A percentile compares a stretch with the other conserved stretches of the same genome.
Conservation (phyloP, 2,329 filamentous ascomycete genomes). For the Pseudogymnoascus sp. region DNA sequence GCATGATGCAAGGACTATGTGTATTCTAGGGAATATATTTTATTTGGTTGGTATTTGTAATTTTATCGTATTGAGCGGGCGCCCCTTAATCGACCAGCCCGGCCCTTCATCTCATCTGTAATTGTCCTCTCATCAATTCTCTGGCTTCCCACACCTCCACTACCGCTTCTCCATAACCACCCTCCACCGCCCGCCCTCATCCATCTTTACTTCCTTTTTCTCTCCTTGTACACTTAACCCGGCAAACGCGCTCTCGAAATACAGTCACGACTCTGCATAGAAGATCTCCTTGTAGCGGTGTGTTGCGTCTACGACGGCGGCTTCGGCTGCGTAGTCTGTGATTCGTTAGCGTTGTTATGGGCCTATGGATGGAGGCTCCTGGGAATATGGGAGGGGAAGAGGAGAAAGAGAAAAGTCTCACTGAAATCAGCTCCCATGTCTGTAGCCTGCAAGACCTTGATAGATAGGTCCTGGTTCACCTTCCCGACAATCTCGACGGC, state of each 20-base stretch:
- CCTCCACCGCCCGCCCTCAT: constrained; percentile 36
- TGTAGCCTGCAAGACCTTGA: constrained; percentile 61
- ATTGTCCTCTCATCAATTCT: background rate
- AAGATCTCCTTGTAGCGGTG: constrained; percentile 78
- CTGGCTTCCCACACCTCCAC: background rate
- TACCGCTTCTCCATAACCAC: constrained; percentile 20
- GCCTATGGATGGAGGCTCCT: background rate
- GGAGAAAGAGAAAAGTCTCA: constrained; percentile 9
- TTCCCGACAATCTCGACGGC: constrained; percentile 73
- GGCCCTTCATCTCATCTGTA: background rate
- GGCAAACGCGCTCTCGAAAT: constrained; percentile 11
- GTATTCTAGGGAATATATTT: background rate
- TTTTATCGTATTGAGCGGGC: background rate
- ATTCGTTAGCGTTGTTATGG: background rate
- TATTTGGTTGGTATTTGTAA: background rate
- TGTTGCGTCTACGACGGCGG: constrained; percentile 76
- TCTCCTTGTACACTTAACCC: background rate
- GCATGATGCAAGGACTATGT: background rate
- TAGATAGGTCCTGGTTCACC: constrained; percentile 62
- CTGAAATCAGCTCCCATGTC: constrained; percentile 49
- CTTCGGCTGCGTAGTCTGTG: constrained; percentile 65
- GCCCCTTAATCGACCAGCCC: background rate
- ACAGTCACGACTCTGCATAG: constrained; percentile 40
- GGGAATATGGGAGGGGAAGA: constrained; percentile 9
- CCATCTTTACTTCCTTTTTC: constrained; percentile 17